Evolutionary conservation across 1,284 basidiomycete species (phyloP).

Genomic region (Tilletia walkeri): DNA sequence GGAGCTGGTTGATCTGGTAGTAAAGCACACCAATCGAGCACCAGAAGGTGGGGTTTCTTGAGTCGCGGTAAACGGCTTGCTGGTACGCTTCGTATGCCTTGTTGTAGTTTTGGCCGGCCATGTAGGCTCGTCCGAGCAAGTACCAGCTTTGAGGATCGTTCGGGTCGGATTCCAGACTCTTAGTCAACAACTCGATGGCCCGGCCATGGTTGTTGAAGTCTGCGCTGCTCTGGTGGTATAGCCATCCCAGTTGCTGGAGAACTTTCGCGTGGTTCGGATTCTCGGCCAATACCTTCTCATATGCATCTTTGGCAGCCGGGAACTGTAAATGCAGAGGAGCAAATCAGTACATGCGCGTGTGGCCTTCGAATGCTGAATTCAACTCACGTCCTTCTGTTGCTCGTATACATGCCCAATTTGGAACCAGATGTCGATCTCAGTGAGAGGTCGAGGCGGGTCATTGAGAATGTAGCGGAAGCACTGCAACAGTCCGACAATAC

Average conservation of each 20-base stretch:
- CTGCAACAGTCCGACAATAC: not conserved
- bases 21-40: conserved; percentile 98
- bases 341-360: too few species aligned
- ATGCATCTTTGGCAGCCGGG: conserved; percentile 85
- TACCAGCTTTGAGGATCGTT: conserved; percentile 98
- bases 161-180: conserved; percentile 74
- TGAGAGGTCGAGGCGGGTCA: conserved; percentile 90
- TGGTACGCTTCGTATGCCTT: conserved; percentile 99
- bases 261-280: conserved; percentile 95
- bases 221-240: conserved; percentile 91
- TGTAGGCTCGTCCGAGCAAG: conserved; percentile 92
- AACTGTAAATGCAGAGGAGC: conserved; percentile 63
- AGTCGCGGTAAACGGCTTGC: conserved; percentile 96
- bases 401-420: conserved; percentile 99
- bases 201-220: conserved; percentile 92
- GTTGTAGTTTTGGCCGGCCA: conserved; percentile 98
- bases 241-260: conserved; percentile 93
- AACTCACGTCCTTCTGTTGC: conserved; percentile 80
- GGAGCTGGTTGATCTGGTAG: conserved; percentile 99
- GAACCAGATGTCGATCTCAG: conserved; percentile 98
- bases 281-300: conserved; percentile 90
- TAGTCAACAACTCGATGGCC: conserved; percentile 88
- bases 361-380: not conserved
- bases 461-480: conserved; percentile 88
- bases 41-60: conserved; percentile 98